A percentile compares a stretch with the other conserved stretches of the same genome.
Evolutionary conservation across 345 rosid genomes (phyloP).

Genomic region (Passiflora organensis): DNA sequence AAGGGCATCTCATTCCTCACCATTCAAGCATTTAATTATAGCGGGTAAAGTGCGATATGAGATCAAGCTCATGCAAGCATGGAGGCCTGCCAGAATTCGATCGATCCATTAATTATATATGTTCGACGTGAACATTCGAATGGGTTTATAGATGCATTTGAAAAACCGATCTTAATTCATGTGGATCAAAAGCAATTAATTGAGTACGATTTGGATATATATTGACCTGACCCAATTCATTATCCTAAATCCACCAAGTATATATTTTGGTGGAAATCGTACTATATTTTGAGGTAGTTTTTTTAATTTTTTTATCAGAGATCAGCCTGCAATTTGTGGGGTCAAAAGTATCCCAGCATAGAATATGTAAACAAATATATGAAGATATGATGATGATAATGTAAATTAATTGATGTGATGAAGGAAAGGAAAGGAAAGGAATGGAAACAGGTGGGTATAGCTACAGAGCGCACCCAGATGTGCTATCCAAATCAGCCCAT

Average conservation of each 20-base stretch:
- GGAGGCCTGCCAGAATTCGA: background rate
- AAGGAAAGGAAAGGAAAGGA: background rate
- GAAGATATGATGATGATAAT: slow-evolving; percentile 20
- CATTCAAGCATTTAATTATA: background rate
- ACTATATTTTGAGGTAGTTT: no score
- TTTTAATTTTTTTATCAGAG: background rate
- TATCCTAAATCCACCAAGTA: no score
- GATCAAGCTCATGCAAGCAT: background rate
- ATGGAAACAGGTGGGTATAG: slow-evolving; percentile 17
- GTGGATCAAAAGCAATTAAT: background rate
- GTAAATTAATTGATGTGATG: slow-evolving; percentile 12
- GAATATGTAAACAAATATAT: no score
- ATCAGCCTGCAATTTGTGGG: background rate
- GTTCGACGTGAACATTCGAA: slow-evolving; percentile 3
- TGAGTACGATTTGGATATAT: no score
- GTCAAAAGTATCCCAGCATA: background rate
- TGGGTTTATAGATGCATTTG: background rate
- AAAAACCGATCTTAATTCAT: background rate
- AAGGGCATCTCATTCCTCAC: slow-evolving; percentile 21
- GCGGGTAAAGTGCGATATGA: background rate
- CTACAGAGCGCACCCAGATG: slow-evolving; percentile 36
- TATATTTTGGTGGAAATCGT: no score
- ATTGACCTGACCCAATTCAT: no score
- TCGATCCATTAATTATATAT: no score
- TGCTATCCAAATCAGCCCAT: slow-evolving; percentile 64